Evolutionary conservation across 2,329 filamentous ascomycete species (phyloP).

Genomic region (Aspergillus sp.): DNA sequence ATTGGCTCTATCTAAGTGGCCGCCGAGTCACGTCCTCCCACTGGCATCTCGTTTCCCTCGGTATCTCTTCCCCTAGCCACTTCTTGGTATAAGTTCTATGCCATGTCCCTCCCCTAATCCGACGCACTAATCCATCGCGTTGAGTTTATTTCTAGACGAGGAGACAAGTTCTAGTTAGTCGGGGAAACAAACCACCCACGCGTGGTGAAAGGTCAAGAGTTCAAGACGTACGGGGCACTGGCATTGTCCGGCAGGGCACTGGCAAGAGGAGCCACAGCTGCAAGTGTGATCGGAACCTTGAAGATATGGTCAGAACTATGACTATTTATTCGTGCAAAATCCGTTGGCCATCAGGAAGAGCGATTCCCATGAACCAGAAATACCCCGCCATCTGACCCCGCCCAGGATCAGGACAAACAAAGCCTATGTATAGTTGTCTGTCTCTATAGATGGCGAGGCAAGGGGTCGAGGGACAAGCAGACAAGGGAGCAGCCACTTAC

Average conservation of each 20-base stretch:
- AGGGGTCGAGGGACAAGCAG: not conserved
- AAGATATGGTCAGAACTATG: not conserved
- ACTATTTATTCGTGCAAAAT: not conserved
- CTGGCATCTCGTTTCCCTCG: not conserved
- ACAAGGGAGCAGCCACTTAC: slow-evolving; percentile 5
- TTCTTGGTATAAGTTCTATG: not conserved
- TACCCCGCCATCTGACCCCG: slow-evolving; percentile 5
- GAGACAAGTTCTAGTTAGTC: not conserved
- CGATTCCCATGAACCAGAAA: not conserved
- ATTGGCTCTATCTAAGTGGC: not conserved
- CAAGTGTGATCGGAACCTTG: slow-evolving; percentile 38
- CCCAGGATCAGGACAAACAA: not conserved
- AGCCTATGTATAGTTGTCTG: not conserved
- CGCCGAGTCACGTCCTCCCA: not conserved
- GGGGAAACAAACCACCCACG: not conserved
- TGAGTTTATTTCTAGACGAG: not conserved
- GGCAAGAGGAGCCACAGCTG: slow-evolving; percentile 42
- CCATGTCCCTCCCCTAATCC: not conserved
- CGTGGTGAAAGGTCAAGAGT: not conserved
- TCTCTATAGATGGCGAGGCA: not conserved
- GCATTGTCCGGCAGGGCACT: slow-evolving; percentile 42
- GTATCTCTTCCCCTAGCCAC: not conserved
- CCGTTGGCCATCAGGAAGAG: not conserved
- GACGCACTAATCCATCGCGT: not conserved
- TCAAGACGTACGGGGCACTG: slow-evolving; percentile 37